Conservation (phyloP, 208 protist genomes). For the Trypanosoma avium region DNA sequence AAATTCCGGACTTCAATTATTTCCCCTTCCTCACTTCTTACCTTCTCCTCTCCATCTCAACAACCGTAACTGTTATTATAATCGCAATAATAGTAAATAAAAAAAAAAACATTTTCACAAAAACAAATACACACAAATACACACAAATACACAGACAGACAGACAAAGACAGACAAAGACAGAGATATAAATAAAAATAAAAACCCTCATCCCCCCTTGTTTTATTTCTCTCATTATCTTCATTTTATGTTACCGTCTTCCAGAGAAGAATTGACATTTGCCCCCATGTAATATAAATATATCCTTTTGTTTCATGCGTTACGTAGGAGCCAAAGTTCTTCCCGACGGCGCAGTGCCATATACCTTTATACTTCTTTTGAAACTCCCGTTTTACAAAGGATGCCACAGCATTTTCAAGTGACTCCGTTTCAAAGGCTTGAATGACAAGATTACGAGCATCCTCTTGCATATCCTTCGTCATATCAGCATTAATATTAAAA, state of each 20-base stretch:
- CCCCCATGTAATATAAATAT: slow-evolving; percentile 99
- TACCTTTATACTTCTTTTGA: slow-evolving; percentile 84
- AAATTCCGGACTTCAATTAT: too few relatives aligned
- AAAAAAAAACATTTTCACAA: slow-evolving; percentile 9
- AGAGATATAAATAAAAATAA: neutral
- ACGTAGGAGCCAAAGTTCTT: slow-evolving; percentile 99
- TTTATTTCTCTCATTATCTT: neutral
- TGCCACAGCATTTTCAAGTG: slow-evolving; percentile 75
- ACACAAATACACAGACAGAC: neutral
- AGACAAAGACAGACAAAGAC: neutral
- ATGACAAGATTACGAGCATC: slow-evolving; percentile 72
- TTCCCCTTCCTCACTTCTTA: neutral
- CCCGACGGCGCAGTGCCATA: slow-evolving; percentile 99
- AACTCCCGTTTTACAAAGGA: slow-evolving; percentile 88
- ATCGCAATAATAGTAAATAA: neutral
- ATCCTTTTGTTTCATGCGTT: slow-evolving; percentile 99
- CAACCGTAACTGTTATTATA: too few relatives aligned
- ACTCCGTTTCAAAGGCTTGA: slow-evolving; percentile 79
- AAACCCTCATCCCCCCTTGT: neutral
- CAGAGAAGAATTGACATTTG: slow-evolving; percentile 98
- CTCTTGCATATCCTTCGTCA: slow-evolving; percentile 89
- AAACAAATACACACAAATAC: slow-evolving; percentile 18
- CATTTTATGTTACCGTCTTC: slow-evolving; percentile 78
- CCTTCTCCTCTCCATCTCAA: neutral
- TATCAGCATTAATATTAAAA: slow-evolving; percentile 88